A percentile compares a stretch with the other conserved stretches of the same genome.
phyloP scores from a whole-genome alignment of 2,329 filamentous ascomycete genomes.

The Pyricularia sp. region DNA sequence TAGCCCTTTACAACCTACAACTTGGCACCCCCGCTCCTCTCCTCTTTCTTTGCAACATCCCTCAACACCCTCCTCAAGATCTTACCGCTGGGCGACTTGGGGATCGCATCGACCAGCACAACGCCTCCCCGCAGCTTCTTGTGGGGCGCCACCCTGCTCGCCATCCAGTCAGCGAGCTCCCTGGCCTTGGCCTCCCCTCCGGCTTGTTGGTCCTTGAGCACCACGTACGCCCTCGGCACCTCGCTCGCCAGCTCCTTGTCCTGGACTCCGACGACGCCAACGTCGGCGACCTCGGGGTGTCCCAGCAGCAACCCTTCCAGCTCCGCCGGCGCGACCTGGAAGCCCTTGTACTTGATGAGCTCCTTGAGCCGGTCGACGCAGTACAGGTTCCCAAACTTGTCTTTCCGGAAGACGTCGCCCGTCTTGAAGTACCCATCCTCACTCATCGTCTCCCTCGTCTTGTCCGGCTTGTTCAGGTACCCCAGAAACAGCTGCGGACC shows the following conservation, averaged over 20 bases:
- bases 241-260: constrained; percentile 55
- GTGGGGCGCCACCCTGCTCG: constrained; percentile 30
- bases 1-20: constrained; percentile 17
- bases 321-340: constrained; percentile 62
- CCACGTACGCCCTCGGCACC: constrained; percentile 58
- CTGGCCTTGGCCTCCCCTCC: constrained; percentile 23
- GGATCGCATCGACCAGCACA: constrained; percentile 57
- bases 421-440: constrained; percentile 73
- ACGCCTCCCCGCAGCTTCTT: constrained; percentile 65
- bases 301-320: constrained; percentile 40
- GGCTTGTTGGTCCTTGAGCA: constrained; percentile 23
- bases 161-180: constrained; percentile 28
- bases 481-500: constrained; percentile 76
- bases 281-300: constrained; percentile 40
- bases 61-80: constrained; percentile 33
- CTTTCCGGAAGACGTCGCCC: constrained; percentile 75
- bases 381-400: constrained; percentile 71
- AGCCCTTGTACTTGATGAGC: constrained; percentile 57
- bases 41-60: constrained; percentile 26
- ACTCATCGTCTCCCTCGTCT: constrained; percentile 63
- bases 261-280: constrained; percentile 53
- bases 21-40: constrained; percentile 27
- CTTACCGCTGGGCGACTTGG: constrained; percentile 57
- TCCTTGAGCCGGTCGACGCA: constrained; percentile 81
- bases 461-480: constrained; percentile 65